Evolutionary conservation across 768 basidiomycete genomes (phyloP).

Genomic region (Cyclocybe aegerita): DNA sequence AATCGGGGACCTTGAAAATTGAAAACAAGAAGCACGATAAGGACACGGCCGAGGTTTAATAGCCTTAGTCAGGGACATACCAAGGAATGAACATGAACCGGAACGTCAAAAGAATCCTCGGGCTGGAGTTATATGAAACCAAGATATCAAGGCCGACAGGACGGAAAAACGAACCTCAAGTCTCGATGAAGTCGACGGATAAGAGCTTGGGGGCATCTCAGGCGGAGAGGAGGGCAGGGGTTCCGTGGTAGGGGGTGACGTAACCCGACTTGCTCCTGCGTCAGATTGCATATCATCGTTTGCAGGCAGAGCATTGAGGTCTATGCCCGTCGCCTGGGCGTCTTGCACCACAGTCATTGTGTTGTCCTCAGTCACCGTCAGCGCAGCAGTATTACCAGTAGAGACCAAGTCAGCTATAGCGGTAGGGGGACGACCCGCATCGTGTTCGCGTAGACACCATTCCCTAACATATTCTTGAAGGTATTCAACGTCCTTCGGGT

Average conservation of each 20-base stretch:
- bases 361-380: neutral
- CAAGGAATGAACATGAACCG: too few species aligned
- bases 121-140: slow-evolving; percentile 1
- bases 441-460: slow-evolving; percentile 43
- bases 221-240: slow-evolving; percentile 17
- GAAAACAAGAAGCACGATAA: too few species aligned
- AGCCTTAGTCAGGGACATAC: too few species aligned
- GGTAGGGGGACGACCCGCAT: neutral
- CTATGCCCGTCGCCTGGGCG: neutral
- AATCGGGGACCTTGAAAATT: too few species aligned
- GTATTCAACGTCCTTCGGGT: slow-evolving; percentile 34
- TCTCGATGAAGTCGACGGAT: slow-evolving; percentile 2
- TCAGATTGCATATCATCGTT: slow-evolving; percentile 1
- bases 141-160: neutral
- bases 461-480: slow-evolving; percentile 34
- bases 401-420: neutral
- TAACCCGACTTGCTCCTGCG: too few species aligned
- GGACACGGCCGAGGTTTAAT: too few species aligned
- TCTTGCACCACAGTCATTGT: slow-evolving; percentile 1
- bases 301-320: neutral
- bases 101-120: neutral
- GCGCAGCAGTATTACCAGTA: neutral
- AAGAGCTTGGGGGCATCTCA: slow-evolving; percentile 23
- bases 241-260: slow-evolving; percentile 22
- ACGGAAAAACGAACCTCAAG: slow-evolving; percentile 11